phyloP scores from a whole-genome alignment of 495 filamentous ascomycete genomes.

The Xylaria venustula region DNA sequence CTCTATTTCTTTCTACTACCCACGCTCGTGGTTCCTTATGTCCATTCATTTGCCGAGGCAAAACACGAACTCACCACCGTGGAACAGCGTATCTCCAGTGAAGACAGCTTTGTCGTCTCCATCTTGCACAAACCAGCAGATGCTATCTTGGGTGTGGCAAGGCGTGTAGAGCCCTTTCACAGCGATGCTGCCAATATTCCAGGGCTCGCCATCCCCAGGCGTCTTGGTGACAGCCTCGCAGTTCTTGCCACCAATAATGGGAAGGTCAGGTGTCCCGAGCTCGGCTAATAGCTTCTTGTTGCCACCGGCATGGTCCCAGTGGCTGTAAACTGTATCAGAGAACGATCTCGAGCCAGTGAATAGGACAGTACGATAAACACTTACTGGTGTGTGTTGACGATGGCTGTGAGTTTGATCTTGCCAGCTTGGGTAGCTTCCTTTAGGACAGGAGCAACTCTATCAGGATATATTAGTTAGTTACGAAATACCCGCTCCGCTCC shows the following conservation, averaged over 20 bases:
- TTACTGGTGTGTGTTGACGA: conserved; percentile 97
- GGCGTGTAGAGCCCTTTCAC: conserved; percentile 93
- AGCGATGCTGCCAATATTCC: conserved; percentile 81
- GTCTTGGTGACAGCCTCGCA: conserved; percentile 77
- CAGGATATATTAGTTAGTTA: neutral
- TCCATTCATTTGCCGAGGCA: neutral
- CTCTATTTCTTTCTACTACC: no score
- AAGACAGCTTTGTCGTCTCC: conserved; percentile 80
- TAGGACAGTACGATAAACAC: conserved; percentile 22
- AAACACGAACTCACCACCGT: conserved; percentile 62
- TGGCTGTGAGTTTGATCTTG: conserved; percentile 78
- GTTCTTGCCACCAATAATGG: conserved; percentile 84
- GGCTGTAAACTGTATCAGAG: conserved; percentile 50
- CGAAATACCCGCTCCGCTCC: no score
- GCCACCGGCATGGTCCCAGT: conserved; percentile 93
- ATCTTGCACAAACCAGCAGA: conserved; percentile 86
- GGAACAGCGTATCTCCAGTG: conserved; percentile 94
- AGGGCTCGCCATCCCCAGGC: conserved; percentile 69
- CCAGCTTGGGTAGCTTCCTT: conserved; percentile 67
- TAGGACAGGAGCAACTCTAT: conserved; percentile 77
- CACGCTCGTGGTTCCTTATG: neutral
- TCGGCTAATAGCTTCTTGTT: conserved; percentile 78
- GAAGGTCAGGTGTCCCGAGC: conserved; percentile 54
- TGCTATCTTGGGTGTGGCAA: conserved; percentile 97
- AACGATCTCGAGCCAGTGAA: neutral